Evolutionary conservation across 768 basidiomycete genomes (phyloP).

Genomic region (Termitomyces sp.): DNA sequence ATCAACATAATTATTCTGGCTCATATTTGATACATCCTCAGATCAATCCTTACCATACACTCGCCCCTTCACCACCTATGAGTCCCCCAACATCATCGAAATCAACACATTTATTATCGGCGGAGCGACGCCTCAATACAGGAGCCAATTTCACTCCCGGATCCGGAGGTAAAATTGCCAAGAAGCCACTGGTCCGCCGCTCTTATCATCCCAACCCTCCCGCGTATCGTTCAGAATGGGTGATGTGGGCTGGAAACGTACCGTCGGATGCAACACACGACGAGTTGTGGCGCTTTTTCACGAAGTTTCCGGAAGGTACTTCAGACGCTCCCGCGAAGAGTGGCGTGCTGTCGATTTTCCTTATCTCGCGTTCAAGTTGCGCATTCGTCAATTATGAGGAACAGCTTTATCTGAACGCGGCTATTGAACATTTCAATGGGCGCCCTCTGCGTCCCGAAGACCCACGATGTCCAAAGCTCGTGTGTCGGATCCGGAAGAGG

Average conservation of each 20-base stretch:
- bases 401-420: constrained; percentile 55
- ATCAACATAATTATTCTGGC: constrained; percentile 28
- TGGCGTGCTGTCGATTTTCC: constrained; percentile 83
- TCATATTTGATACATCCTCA: constrained; percentile 25
- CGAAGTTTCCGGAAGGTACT: constrained; percentile 20
- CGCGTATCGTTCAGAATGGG: constrained; percentile 81
- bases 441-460: constrained; percentile 66
- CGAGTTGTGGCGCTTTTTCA: constrained; percentile 87
- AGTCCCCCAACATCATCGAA: constrained; percentile 14
- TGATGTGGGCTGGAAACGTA: constrained; percentile 96
- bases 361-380: constrained; percentile 93
- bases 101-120: constrained; percentile 2
- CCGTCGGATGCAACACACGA: constrained; percentile 79
- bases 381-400: constrained; percentile 88
- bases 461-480: constrained; percentile 67
- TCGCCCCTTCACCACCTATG: constrained; percentile 17
- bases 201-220: constrained; percentile 71
- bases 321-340: constrained; percentile 16
- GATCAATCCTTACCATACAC: constrained; percentile 17
- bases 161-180: constrained; percentile 11
- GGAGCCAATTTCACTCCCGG: constrained; percentile 6
- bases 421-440: constrained; percentile 75
- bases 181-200: constrained; percentile 39
- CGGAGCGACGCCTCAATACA: not conserved
- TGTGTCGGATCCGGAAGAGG: constrained; percentile 76